Percentiles rank a stretch among this genome's conserved stretches.
Conservation (phyloP, 768 basidiomycete genomes). For the Tephrocybe sp. region DNA sequence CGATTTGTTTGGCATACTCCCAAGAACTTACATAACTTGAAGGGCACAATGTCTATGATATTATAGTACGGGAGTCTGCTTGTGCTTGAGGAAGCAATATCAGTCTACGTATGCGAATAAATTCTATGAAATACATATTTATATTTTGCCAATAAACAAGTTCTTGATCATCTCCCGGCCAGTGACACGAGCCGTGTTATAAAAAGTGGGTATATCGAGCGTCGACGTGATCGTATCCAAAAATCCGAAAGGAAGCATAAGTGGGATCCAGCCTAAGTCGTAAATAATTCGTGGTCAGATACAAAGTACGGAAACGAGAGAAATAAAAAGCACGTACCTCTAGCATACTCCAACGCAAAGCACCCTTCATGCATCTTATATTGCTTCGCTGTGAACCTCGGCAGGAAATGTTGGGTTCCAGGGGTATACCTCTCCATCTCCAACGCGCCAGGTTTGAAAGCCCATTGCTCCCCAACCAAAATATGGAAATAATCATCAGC, state of each 20-base stretch:
- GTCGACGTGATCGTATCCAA: conserved; percentile 86
- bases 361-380: conserved; percentile 98
- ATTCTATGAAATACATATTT: conserved; percentile 11
- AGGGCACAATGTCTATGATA: neutral
- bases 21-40: no score
- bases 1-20: no score
- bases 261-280: conserved; percentile 91
- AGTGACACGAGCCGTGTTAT: conserved; percentile 72
- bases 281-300: neutral
- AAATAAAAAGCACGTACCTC: conserved; percentile 53
- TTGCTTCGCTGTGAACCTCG: conserved; percentile 84
- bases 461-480: conserved; percentile 92
- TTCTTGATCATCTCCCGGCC: conserved; percentile 83
- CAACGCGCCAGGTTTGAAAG: conserved; percentile 76
- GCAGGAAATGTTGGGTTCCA: conserved; percentile 83
- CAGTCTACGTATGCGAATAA: neutral
- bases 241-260: conserved; percentile 94
- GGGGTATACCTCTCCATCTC: conserved; percentile 83
- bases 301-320: neutral
- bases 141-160: conserved; percentile 85
- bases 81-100: neutral
- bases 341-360: conserved; percentile 93
- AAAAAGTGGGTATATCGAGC: conserved; percentile 81
- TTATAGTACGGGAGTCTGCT: neutral
- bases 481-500: conserved; percentile 99